Conservation (phyloP, 2,329 filamentous ascomycete species). For the Aspergillus floridensis region DNA sequence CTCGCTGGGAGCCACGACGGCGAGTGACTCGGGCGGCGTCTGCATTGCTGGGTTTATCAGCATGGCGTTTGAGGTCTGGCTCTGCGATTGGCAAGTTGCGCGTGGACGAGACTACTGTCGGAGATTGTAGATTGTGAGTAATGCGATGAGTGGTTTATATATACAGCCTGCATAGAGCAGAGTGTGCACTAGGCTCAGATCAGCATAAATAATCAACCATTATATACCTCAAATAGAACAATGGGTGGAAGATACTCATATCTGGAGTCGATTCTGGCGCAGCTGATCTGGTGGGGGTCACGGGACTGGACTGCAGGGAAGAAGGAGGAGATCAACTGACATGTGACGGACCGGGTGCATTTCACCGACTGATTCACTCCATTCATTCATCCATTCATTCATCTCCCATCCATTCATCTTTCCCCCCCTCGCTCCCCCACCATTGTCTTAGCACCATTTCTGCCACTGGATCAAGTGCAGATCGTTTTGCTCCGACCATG, state of each 20-base stretch:
- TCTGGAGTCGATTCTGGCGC: background rate
- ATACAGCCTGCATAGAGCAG: too few relatives aligned
- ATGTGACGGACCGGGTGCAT: background rate
- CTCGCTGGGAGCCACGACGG: conserved; percentile 81
- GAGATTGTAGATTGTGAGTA: conserved; percentile 33
- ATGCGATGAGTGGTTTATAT: too few relatives aligned
- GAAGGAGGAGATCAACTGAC: background rate
- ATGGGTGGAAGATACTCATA: background rate
- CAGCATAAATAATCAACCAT: too few relatives aligned
- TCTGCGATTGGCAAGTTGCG: conserved; percentile 82
- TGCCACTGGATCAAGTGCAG: background rate
- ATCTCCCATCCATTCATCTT: background rate
- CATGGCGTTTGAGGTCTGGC: conserved; percentile 74
- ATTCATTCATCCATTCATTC: background rate
- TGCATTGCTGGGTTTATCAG: conserved; percentile 82
- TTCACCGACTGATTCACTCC: background rate
- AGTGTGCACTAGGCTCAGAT: too few relatives aligned
- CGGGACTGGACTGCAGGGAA: background rate
- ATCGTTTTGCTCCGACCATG: background rate
- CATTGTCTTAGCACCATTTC: conserved; percentile 3
- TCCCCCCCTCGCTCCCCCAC: conserved; percentile 9
- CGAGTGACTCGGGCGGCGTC: conserved; percentile 88
- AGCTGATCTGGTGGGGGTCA: background rate
- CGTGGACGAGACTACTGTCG: conserved; percentile 74
- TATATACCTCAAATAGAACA: background rate